These are phyloP conservation scores for Coelastrella sp. DNA, from an alignment of 139 green algal species.

Conservation along the genomic window DNA sequence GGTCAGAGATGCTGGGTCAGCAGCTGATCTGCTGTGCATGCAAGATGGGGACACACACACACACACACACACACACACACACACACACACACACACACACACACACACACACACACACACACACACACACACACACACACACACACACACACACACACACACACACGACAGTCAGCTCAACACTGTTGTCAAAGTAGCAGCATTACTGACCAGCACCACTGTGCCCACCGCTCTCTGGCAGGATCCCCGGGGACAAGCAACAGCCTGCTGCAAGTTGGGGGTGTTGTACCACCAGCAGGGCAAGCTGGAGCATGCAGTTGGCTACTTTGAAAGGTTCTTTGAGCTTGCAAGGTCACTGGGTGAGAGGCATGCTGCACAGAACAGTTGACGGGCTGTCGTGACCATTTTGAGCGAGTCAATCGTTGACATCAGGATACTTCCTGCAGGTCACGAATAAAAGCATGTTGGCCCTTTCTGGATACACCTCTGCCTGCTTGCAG, in stretches of 20 bases:
- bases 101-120: too few species aligned
- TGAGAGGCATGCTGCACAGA: not conserved
- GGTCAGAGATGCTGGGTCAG: not conserved
- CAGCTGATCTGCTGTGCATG: not conserved
- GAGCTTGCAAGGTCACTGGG: slow-evolving; percentile 70
- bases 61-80: too few species aligned
- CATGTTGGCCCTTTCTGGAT: too few species aligned
- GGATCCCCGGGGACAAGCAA: slow-evolving; percentile 68
- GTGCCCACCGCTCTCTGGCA: not conserved
- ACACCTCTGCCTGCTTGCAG: too few species aligned
- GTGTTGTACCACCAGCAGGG: slow-evolving; percentile 71
- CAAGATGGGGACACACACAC: not conserved
- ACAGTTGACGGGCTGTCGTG: too few species aligned
- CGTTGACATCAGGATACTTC: too few species aligned
- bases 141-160: too few species aligned
- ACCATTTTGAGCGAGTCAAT: too few species aligned
- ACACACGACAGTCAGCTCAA: too few species aligned
- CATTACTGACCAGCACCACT: not conserved
- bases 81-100: too few species aligned
- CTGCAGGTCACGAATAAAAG: too few species aligned
- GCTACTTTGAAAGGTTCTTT: slow-evolving; percentile 86
- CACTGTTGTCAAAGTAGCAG: not conserved
- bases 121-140: too few species aligned
- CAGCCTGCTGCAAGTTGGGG: slow-evolving; percentile 78
- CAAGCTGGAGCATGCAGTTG: slow-evolving; percentile 51